phyloP scores from a whole-genome alignment of 139 green algal genomes.

The Coelastrella sp. region DNA sequence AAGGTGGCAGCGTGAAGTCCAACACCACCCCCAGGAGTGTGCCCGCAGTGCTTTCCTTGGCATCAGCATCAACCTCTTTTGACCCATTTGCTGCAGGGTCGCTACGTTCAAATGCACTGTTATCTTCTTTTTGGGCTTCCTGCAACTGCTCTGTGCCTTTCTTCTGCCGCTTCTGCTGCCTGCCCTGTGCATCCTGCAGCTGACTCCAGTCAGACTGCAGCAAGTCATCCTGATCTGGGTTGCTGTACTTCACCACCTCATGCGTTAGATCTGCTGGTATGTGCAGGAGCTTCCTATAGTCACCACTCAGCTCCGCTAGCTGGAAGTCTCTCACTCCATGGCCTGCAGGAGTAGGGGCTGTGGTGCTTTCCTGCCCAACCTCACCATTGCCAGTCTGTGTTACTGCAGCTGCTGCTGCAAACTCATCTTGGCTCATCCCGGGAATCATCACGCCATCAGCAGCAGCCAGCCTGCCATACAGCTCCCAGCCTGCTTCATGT shows the following conservation, averaged over 20 bases:
- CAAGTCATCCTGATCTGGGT: slow-evolving; percentile 73
- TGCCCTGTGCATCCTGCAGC: slow-evolving; percentile 12
- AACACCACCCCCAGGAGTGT: slow-evolving; percentile 80
- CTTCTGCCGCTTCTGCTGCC: slow-evolving; percentile 24
- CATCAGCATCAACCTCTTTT: too few species aligned
- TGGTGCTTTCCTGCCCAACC: too few species aligned
- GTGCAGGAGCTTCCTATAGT: slow-evolving; percentile 81
- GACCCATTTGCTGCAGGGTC: too few species aligned
- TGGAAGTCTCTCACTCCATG: slow-evolving; percentile 62
- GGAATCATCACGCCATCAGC: slow-evolving; percentile 61
- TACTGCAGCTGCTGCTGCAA: neutral
- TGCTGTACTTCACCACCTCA: slow-evolving; percentile 61
- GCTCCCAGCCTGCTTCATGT: slow-evolving; percentile 50
- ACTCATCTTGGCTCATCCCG: neutral
- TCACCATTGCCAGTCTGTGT: neutral
- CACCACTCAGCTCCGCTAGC: slow-evolving; percentile 66
- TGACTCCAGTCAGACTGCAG: slow-evolving; percentile 63
- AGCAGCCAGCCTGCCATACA: slow-evolving; percentile 60
- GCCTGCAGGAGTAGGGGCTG: slow-evolving; percentile 2
- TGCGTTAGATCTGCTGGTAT: slow-evolving; percentile 59
- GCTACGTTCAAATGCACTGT: too few species aligned
- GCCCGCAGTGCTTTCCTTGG: too few species aligned
- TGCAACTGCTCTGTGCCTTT: neutral
- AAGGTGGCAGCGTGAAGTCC: slow-evolving; percentile 83
- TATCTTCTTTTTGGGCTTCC: neutral